Evolutionary conservation across 1,284 basidiomycete species (phyloP).

Genomic region (Porodaedalea pini): DNA sequence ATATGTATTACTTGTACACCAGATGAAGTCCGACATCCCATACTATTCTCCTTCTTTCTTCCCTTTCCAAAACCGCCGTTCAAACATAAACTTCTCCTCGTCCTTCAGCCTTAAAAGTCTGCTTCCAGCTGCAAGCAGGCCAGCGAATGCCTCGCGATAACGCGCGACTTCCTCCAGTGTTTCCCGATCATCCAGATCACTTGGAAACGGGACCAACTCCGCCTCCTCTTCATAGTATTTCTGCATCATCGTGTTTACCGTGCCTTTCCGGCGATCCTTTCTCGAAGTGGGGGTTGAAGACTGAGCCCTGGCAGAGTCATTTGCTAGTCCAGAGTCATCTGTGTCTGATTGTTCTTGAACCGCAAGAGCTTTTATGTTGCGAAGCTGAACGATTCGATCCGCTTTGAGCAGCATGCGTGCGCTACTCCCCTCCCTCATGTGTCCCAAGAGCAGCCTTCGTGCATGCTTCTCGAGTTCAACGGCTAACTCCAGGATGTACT

Average conservation of each 20-base stretch:
- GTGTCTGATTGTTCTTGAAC: conserved; percentile 1
- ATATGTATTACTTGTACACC: too few species aligned
- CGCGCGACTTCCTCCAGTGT: conserved; percentile 16
- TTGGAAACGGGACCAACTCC: conserved; percentile 9
- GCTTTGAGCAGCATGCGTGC: conserved; percentile 20
- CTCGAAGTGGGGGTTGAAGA: neutral
- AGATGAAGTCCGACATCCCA: neutral
- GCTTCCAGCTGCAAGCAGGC: conserved; percentile 20
- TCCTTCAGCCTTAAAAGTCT: conserved; percentile 18
- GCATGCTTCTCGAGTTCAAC: conserved; percentile 21
- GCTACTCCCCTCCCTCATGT: conserved; percentile 13
- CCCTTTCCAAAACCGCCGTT: conserved; percentile 11
- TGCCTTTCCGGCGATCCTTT: neutral
- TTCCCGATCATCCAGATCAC: conserved; percentile 14
- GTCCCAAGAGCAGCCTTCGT: conserved; percentile 15
- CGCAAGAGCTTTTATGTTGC: conserved; percentile 18
- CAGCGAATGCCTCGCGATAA: conserved; percentile 21
- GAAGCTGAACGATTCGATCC: conserved; percentile 21
- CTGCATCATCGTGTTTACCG: conserved; percentile 7
- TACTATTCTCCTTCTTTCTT: neutral
- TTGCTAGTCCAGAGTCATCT: neutral
- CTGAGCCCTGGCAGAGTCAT: neutral
- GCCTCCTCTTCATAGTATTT: conserved; percentile 18
- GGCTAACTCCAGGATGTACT: conserved; percentile 20
- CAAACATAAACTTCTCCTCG: conserved; percentile 19